Conservation (phyloP, 2,329 filamentous ascomycete species). For the Fusarium poae region DNA sequence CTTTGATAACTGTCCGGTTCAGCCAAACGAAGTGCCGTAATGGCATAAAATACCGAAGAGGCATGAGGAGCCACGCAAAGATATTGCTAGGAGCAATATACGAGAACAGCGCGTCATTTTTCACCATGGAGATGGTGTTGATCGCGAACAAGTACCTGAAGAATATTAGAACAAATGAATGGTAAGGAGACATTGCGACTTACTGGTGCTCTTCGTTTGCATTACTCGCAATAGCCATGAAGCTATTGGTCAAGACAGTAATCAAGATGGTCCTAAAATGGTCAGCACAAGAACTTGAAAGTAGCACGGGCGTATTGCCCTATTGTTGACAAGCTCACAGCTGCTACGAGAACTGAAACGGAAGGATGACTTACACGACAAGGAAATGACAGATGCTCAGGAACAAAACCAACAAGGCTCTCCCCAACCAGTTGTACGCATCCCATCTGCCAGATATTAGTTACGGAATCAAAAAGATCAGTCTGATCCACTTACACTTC, state of each 20-base stretch:
- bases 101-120: constrained; percentile 95
- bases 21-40: constrained; percentile 85
- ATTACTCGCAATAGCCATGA: constrained; percentile 94
- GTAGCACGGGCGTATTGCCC: background rate
- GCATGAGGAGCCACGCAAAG: constrained; percentile 89
- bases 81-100: constrained; percentile 94
- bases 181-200: constrained; percentile 40
- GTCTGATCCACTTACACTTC: constrained; percentile 70
- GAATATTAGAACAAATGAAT: constrained; percentile 15
- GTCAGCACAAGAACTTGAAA: constrained; percentile 12
- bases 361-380: constrained; percentile 71
- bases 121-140: constrained; percentile 98
- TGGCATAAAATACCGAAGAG: constrained; percentile 82
- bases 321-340: background rate
- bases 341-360: background rate
- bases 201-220: constrained; percentile 89
- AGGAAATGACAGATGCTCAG: constrained; percentile 96
- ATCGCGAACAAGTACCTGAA: constrained; percentile 87
- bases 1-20: constrained; percentile 91
- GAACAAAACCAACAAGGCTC: constrained; percentile 81
- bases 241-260: constrained; percentile 95
- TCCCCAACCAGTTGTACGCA: constrained; percentile 82
- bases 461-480: background rate
- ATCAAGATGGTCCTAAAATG: constrained; percentile 81
- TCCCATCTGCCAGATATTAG: constrained; percentile 66